Evolutionary conservation across 2,329 filamentous ascomycete species (phyloP).

Genomic region (Didymella arachidicola): DNA sequence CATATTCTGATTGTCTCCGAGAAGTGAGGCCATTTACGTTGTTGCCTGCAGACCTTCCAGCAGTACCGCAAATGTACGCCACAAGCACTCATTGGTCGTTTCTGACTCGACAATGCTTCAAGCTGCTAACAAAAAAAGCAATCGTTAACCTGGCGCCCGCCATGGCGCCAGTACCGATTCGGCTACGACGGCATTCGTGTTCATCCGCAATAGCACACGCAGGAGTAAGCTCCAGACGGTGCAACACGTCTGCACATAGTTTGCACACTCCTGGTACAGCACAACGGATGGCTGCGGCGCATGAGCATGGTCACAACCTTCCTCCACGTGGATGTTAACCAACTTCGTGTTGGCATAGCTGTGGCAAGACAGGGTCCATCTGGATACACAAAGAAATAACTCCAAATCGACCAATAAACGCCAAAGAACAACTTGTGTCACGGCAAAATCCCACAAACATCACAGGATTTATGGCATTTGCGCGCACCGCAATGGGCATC

Average conservation of each 20-base stretch:
- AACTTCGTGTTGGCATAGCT: not conserved
- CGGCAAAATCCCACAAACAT: not conserved
- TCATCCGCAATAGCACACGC: slow-evolving; percentile 5
- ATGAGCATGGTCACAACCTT: not conserved
- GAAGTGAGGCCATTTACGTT: not conserved
- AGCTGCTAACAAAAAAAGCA: slow-evolving; percentile 23
- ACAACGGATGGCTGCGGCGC: slow-evolving; percentile 6
- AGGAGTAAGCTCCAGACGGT: not conserved
- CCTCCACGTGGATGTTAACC: slow-evolving; percentile 9
- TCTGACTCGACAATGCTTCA: slow-evolving; percentile 15
- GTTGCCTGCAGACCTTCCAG: slow-evolving; percentile 7
- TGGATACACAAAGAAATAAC: slow-evolving; percentile 1
- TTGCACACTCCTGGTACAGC: slow-evolving; percentile 3
- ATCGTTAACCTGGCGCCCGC: not conserved
- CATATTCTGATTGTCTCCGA: not conserved
- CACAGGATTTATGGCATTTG: not conserved
- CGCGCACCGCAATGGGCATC: slow-evolving; percentile 4
- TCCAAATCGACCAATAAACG: slow-evolving; percentile 13
- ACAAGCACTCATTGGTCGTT: slow-evolving; percentile 14
- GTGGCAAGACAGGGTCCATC: slow-evolving; percentile 4
- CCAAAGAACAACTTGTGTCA: slow-evolving; percentile 8
- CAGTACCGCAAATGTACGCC: slow-evolving; percentile 9
- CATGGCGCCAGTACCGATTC: slow-evolving; percentile 13
- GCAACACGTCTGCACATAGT: slow-evolving; percentile 4
- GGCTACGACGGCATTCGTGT: slow-evolving; percentile 7